Evolutionary conservation across 192 early-diverging fungal genomes (phyloP).

Genomic region (Podila verticillata): DNA sequence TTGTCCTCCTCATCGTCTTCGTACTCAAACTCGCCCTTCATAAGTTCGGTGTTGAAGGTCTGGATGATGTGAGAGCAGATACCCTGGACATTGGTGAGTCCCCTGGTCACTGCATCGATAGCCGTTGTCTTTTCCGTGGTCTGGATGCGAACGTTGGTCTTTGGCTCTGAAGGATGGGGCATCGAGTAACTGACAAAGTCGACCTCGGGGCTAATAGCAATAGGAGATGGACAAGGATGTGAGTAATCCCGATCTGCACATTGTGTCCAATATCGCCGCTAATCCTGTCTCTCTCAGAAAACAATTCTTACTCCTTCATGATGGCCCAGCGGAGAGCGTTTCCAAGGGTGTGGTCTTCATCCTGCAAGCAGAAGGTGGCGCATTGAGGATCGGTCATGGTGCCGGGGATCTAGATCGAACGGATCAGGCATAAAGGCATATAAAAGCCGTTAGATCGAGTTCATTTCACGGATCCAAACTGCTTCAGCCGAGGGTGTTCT

Average conservation of each 20-base stretch:
- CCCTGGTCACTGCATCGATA: slow-evolving; percentile 85
- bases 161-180: slow-evolving; percentile 95
- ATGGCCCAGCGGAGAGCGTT: slow-evolving; percentile 92
- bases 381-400: slow-evolving; percentile 75
- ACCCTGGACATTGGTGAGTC: slow-evolving; percentile 82
- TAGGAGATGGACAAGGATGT: background rate
- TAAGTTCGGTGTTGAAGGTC: slow-evolving; percentile 69
- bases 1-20: slow-evolving; percentile 48
- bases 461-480: background rate
- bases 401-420: slow-evolving; percentile 57
- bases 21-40: slow-evolving; percentile 67
- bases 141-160: slow-evolving; percentile 93
- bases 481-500: background rate
- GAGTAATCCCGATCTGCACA: background rate
- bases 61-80: slow-evolving; percentile 75
- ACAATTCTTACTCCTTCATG: slow-evolving; percentile 85
- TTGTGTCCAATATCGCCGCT: too few species aligned
- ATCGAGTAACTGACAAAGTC: slow-evolving; percentile 96
- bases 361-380: slow-evolving; percentile 88
- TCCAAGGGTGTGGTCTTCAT: slow-evolving; percentile 98
- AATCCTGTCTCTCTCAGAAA: background rate
- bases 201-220: slow-evolving; percentile 74
- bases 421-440: background rate
- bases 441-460: background rate
- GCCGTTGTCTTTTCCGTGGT: slow-evolving; percentile 85